These are phyloP conservation scores for Lophiostoma macrostomum DNA, from an alignment of 495 filamentous ascomycete species.

Conservation along the genomic window DNA sequence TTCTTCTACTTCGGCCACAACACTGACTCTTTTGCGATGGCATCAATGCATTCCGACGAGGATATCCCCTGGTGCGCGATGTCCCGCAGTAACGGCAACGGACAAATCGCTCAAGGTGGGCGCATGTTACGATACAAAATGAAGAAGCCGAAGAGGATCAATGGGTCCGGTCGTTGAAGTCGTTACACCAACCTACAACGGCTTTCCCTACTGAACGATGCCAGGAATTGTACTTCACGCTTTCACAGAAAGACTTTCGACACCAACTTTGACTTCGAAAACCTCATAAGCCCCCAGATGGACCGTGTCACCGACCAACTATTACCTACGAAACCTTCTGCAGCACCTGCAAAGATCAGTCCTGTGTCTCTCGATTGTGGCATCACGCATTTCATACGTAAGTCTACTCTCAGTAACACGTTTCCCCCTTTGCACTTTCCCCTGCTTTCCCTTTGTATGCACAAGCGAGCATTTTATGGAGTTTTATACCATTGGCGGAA, in stretches of 20 bases:
- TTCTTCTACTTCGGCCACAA: conserved; percentile 88
- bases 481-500: background rate
- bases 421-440: background rate
- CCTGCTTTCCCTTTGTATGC: background rate
- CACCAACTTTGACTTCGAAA: no score
- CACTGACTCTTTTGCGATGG: conserved; percentile 85
- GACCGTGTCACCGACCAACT: no score
- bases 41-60: conserved; percentile 80
- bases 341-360: no score
- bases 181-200: background rate
- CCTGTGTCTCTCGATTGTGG: no score
- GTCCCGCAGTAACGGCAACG: conserved; percentile 58
- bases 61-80: conserved; percentile 71
- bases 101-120: conserved; percentile 41
- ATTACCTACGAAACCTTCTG: no score
- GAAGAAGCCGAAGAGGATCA: conserved; percentile 22
- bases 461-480: conserved; percentile 6
- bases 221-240: no score
- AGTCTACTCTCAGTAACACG: no score
- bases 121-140: conserved; percentile 33
- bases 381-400: no score
- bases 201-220: no score
- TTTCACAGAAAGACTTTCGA: no score
- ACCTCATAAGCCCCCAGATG: no score
- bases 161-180: background rate